Evolutionary conservation across 2,329 filamentous ascomycete genomes (phyloP), one percentile per base, ranked within the genome.

Genomic region (Xylariales sp.): DNA sequence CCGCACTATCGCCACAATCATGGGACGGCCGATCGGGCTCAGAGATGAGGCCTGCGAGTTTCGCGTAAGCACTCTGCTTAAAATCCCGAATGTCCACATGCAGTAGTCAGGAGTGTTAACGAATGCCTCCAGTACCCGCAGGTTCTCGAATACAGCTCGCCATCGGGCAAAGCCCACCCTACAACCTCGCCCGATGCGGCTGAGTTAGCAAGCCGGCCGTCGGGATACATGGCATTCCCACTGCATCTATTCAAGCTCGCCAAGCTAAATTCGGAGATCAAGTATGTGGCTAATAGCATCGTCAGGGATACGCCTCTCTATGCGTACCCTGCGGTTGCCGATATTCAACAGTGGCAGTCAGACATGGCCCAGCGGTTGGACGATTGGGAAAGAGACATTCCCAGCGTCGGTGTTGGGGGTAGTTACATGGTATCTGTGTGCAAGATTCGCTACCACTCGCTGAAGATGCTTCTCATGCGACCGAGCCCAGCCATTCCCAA

Each of bases 11-110:
- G 69, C 68, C 3, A 77, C 72, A 0, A 75, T 73, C 55, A 72
- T 77, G 70, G 74, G 74, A 0, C 60, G 74, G 1, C 74, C 74
- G 0, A 74, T 77, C 36, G 73, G 72, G 0, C 47, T 77, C 2
- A 57, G 73, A 32, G 74, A 77, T 32, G 74, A 77, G 44, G 72
- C 69, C 0, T 76, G 73, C 29, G 72, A 76, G 11, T 55, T 76
- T n/a, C 55, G 71, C 23, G 70, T 74, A 45, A 37, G 21, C 37
- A 47, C 27, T n/a, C n/a, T n/a, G n/a, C n/a, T n/a, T n/a, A n/a
- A n/a, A n/a, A n/a, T n/a, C n/a, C n/a, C n/a, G n/a, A n/a, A n/a
- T n/a, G n/a, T n/a, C n/a, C n/a, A n/a, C n/a, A n/a, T n/a, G n/a
- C n/a, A n/a, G n/a, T n/a, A n/a, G n/a, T n/a, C n/a, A n/a, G n/a